Conservation (phyloP, 768 basidiomycete genomes). For the Tricholoma matsutake region DNA sequence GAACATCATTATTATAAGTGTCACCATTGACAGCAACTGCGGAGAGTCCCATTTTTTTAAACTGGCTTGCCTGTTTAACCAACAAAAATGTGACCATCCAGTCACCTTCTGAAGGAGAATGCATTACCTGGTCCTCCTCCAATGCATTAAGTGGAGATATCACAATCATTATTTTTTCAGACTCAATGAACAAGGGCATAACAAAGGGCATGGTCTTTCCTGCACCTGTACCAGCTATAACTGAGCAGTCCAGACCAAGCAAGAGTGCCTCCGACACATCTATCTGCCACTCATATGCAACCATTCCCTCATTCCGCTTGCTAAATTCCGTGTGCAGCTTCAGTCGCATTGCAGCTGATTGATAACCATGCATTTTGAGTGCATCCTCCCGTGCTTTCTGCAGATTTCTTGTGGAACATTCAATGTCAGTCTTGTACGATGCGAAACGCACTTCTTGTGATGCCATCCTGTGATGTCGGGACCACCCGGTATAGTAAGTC, state of each 20-base stretch:
- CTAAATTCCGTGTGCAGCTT: not conserved
- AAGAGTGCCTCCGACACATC: conserved; percentile 35
- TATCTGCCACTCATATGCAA: conserved; percentile 35
- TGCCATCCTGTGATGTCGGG: not conserved
- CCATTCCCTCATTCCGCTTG: conserved; percentile 6
- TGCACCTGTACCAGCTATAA: conserved; percentile 35
- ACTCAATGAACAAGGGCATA: conserved; percentile 25
- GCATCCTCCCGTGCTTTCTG: not conserved
- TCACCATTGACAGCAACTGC: conserved; percentile 35
- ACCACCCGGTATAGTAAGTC: not conserved
- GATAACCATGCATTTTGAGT: not conserved
- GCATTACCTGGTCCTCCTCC: conserved; percentile 32
- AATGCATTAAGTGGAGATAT: conserved; percentile 37
- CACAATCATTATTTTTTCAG: conserved; percentile 23
- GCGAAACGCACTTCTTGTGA: not conserved
- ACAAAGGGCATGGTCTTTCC: conserved; percentile 39
- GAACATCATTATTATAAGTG: conserved; percentile 12
- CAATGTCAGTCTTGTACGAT: not conserved
- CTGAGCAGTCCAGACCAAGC: conserved; percentile 29
- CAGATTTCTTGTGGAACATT: not conserved
- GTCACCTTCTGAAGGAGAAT: not conserved
- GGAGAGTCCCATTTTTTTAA: conserved; percentile 24
- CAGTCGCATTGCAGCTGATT: not conserved
- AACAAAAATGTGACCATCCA: not conserved
- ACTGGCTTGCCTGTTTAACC: conserved; percentile 20